A percentile compares a stretch with the other conserved stretches of the same genome.
phyloP scores from a whole-genome alignment of 139 green algal genomes.

The Closterium sp. region DNA sequence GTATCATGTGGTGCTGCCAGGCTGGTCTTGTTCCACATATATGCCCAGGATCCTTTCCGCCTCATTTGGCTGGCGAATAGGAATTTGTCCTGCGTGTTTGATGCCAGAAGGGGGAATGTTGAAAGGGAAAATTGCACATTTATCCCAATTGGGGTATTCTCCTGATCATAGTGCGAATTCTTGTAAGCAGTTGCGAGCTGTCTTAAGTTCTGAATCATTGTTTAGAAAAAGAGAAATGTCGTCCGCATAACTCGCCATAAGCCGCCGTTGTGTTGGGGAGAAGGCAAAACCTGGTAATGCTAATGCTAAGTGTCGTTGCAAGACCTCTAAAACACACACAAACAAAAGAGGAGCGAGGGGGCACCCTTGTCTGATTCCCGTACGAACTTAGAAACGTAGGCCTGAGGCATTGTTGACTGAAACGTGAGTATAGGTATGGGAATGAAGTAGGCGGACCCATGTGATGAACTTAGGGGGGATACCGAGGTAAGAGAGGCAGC shows the following conservation, averaged over 20 bases:
- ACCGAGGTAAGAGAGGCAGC: neutral
- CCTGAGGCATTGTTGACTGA: neutral
- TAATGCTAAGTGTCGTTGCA: neutral
- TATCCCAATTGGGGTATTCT: neutral
- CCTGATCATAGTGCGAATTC: no score
- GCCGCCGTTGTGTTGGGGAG: neutral
- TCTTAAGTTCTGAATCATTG: neutral
- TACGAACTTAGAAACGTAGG: neutral
- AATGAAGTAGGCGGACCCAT: neutral
- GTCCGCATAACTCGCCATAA: neutral
- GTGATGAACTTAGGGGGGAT: neutral
- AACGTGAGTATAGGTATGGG: neutral
- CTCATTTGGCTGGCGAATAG: no score
- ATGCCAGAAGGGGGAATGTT: neutral
- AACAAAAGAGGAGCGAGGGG: neutral
- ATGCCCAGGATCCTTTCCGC: no score
- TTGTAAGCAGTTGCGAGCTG: no score
- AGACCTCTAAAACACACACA: neutral
- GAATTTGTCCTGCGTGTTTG: no score
- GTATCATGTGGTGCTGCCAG: no score
- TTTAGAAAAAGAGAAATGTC: neutral
- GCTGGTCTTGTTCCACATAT: no score
- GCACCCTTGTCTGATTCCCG: neutral
- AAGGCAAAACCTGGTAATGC: neutral
- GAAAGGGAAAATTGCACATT: neutral